A percentile compares a stretch with the other conserved stretches of the same genome.
Evolutionary conservation across 2,329 filamentous ascomycete genomes (phyloP).

Genomic region (Amauroascus niger): DNA sequence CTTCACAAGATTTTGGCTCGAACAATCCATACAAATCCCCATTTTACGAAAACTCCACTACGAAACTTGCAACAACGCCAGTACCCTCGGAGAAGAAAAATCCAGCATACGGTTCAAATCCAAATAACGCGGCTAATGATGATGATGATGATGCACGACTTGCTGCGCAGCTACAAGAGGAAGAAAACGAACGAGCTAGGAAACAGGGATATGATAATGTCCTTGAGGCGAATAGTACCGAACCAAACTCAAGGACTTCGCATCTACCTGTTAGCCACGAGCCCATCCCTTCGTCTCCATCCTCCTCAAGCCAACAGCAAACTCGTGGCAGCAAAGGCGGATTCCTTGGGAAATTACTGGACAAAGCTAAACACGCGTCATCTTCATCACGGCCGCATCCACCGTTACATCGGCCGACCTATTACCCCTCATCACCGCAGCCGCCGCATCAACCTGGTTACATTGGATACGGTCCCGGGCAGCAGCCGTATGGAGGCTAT

Average conservation of each 20-base stretch:
- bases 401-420: neutral
- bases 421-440: neutral
- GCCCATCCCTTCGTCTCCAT: neutral
- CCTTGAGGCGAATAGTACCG: conserved; percentile 1
- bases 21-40: conserved; percentile 62
- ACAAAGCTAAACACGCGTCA: conserved; percentile 3
- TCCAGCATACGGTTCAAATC: neutral
- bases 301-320: neutral
- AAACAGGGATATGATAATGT: conserved; percentile 13
- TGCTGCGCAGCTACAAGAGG: conserved; percentile 68
- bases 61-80: neutral
- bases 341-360: conserved; percentile 4
- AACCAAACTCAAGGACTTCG: neutral
- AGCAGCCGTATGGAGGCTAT: neutral
- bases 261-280: neutral
- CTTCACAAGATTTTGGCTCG: conserved; percentile 36
- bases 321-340: neutral
- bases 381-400: neutral
- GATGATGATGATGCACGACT: conserved; percentile 62
- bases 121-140: conserved; percentile 20
- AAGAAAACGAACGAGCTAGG: conserved; percentile 60
- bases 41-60: neutral
- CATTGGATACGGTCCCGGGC: neutral
- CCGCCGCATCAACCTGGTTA: neutral
- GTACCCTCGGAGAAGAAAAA: conserved; percentile 3